These are phyloP conservation scores for Aspergillus heteromorphus DNA, from an alignment of 495 filamentous ascomycete species.

Conservation along the genomic window DNA sequence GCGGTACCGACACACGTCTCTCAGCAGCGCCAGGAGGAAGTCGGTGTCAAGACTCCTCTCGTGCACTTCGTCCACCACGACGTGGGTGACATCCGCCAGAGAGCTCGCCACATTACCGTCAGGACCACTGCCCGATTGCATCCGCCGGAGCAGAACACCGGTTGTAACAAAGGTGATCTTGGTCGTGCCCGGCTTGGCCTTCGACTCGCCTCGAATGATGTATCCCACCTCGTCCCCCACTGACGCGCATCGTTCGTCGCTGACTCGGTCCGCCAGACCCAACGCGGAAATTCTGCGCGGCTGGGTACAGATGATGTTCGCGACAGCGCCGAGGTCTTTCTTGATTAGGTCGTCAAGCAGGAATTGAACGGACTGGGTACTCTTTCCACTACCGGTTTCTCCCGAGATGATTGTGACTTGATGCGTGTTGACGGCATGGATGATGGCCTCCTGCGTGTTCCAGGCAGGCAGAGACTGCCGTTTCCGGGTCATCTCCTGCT, in stretches of 20 bases:
- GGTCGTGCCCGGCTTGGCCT: conserved; percentile 58
- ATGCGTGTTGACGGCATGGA: conserved; percentile 62
- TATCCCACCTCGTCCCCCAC: conserved; percentile 92
- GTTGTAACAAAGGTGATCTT: conserved; percentile 96
- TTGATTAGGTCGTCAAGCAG: conserved; percentile 87
- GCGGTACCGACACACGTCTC: conserved; percentile 69
- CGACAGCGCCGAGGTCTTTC: conserved; percentile 62
- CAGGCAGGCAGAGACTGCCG: conserved; percentile 80
- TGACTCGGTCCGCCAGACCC: conserved; percentile 88
- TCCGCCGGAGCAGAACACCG: conserved; percentile 82
- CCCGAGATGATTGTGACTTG: conserved; percentile 95
- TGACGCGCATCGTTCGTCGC: conserved; percentile 75
- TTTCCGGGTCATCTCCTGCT: conserved; percentile 64
- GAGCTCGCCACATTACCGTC: conserved; percentile 72
- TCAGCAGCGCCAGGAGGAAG: conserved; percentile 83
- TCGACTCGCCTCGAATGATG: conserved; percentile 88
- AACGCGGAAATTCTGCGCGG: conserved; percentile 91
- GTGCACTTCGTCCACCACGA: conserved; percentile 96
- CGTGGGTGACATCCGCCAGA: conserved; percentile 84
- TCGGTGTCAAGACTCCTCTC: conserved; percentile 94
- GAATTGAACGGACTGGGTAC: conserved; percentile 95
- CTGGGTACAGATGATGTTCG: conserved; percentile 96
- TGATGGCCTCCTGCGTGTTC: conserved; percentile 70
- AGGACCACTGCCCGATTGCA: conserved; percentile 79
- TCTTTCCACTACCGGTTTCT: conserved; percentile 95